Base-by-base conservation (phyloP, 176 grass and related monocot species). In the Chrysopogon serrulatus region DNA sequence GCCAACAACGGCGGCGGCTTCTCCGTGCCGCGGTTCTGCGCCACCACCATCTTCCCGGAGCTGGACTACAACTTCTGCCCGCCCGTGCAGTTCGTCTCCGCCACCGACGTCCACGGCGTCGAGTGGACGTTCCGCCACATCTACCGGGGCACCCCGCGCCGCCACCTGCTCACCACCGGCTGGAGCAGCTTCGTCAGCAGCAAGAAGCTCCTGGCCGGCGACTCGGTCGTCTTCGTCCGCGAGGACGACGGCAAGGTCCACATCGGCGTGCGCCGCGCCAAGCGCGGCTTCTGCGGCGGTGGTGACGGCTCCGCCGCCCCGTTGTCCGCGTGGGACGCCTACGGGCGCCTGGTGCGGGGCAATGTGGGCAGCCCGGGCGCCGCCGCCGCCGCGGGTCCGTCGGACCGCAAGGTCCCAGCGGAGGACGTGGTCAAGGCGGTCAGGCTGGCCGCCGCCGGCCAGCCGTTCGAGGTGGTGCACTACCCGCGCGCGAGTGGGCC, bases 41-140 rank as follows among this genome's bases (percentile, higher is more conserved):
- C 96, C 0, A 86, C 91, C 69, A 92, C 93, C 64, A 94, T 99
- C 77, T 96, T 99, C 91, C 96, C 93, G 13, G 41, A 61, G 79
- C 81, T 99, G 33, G 93, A 99, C 83, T 96, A 99, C 77, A 73
- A 83, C 3, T 44, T n/a, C 0, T 70, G 89, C 65, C 89, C 91
- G 47, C 96, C 96, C 5, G 83, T 90, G 44, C 96, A 99, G 87
- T 79, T 30, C 63, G 54, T 99, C 27, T n/a, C 79, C 47, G 89
- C 88, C 53, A 87, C 42, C 61, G 96, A 99, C 74, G 93, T 96
- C 68, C 93, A 96, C 83, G 89, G 96, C 15, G 91, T 48, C 27
- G 82, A 90, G 39, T 99, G 94, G 93, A 94, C 77, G 76, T 99
- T 99, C 79, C 86, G 96, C 16, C 96, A 99, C 88, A 94, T 99